phyloP scores from a whole-genome alignment of 805 yeast species.

The Teunomyces aglyptinius region DNA sequence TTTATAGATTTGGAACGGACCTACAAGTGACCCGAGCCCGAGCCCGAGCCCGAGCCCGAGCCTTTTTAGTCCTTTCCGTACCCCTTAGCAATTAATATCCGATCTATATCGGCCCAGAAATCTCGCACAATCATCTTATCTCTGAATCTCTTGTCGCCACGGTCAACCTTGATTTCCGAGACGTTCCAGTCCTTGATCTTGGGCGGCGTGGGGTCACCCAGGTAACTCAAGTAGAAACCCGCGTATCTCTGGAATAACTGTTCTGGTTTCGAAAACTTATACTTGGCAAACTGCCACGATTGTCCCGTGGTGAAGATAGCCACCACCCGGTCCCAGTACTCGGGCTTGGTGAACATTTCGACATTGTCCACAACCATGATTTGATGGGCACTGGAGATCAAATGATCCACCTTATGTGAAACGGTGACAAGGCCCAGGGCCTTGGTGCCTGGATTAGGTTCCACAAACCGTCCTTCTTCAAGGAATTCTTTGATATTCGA shows the following conservation, averaged over 20 bases:
- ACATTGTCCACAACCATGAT: slow-evolving; percentile 86
- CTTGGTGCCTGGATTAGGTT: slow-evolving; percentile 42
- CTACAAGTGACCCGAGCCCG: slow-evolving; percentile 39
- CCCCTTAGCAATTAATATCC: slow-evolving; percentile 67
- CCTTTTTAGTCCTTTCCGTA: slow-evolving; percentile 24
- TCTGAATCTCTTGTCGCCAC: slow-evolving; percentile 73
- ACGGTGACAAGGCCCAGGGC: slow-evolving; percentile 46
- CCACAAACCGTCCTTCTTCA: slow-evolving; percentile 67
- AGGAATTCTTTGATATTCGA: slow-evolving; percentile 46
- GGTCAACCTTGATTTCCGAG: slow-evolving; percentile 70
- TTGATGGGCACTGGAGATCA: slow-evolving; percentile 52
- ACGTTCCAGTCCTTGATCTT: slow-evolving; percentile 88
- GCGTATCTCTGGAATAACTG: slow-evolving; percentile 76
- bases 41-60: too few species aligned
- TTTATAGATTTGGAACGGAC: slow-evolving; percentile 59
- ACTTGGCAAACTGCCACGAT: slow-evolving; percentile 91
- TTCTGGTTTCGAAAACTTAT: slow-evolving; percentile 80
- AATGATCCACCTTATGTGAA: slow-evolving; percentile 52
- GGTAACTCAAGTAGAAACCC: slow-evolving; percentile 76
- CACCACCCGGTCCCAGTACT: slow-evolving; percentile 96
- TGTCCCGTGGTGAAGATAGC: slow-evolving; percentile 97
- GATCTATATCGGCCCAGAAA: slow-evolving; percentile 84
- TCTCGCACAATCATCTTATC: slow-evolving; percentile 84
- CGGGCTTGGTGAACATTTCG: slow-evolving; percentile 81
- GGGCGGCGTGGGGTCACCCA: slow-evolving; percentile 76